phyloP scores from a whole-genome alignment of 495 filamentous ascomycete species.

The Penicillium roqueforti region DNA sequence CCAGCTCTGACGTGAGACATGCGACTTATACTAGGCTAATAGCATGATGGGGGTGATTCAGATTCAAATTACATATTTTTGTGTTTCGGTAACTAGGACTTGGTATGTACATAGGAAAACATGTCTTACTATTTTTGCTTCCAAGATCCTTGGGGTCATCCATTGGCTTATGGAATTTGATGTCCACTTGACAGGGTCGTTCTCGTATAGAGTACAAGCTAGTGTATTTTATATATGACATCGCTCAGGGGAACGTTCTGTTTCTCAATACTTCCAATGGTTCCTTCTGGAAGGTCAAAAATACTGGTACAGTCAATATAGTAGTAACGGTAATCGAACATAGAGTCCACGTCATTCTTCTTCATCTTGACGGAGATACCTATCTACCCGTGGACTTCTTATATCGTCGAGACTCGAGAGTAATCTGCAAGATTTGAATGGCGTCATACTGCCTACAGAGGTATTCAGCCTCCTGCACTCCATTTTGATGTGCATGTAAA shows the following conservation, averaged over 20 bases:
- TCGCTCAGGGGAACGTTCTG: not conserved
- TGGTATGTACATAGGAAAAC: not conserved
- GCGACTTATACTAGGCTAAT: not conserved
- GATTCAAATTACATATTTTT: no score
- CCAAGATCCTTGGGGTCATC: constrained; percentile 30
- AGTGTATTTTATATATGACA: constrained; percentile 4
- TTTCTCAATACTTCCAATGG: not conserved
- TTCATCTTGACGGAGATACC: no score
- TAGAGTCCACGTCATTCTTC: not conserved
- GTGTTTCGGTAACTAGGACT: no score
- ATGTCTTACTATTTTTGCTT: constrained; percentile 24
- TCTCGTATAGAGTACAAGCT: constrained; percentile 1
- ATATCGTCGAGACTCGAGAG: no score
- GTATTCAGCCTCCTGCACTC: not conserved
- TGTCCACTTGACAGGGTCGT: constrained; percentile 25
- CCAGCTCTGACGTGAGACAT: constrained; percentile 1
- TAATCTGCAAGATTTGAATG: not conserved
- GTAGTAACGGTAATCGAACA: not conserved
- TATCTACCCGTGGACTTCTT: no score
- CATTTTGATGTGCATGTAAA: constrained; percentile 17
- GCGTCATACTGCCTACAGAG: not conserved
- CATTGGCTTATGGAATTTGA: constrained; percentile 29
- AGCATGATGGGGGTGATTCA: no score
- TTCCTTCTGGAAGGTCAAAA: constrained; percentile 7
- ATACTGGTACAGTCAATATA: not conserved